Evolutionary conservation across 768 basidiomycete genomes (phyloP).

Genomic region (Macrolepiota fuliginosa): DNA sequence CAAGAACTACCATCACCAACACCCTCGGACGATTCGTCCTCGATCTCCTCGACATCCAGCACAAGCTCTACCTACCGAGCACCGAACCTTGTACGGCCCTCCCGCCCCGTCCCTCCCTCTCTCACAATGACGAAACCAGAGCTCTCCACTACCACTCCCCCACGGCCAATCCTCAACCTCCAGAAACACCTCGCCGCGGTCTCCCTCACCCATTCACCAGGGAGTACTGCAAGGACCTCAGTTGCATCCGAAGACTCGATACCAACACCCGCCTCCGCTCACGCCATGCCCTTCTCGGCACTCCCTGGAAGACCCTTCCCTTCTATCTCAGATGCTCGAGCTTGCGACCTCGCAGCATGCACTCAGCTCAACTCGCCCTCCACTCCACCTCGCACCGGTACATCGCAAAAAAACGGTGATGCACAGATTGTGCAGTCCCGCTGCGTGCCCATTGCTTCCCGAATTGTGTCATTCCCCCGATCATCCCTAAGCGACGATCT

Average conservation of each 20-base stretch:
- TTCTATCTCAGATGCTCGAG: conserved; percentile 9
- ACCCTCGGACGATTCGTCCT: conserved; percentile 10
- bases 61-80: conserved; percentile 23
- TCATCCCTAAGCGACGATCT: conserved; percentile 6
- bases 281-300: conserved; percentile 31
- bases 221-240: conserved; percentile 30
- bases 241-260: conserved; percentile 46
- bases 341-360: conserved; percentile 12
- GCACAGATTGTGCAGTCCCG: background rate
- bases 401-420: background rate
- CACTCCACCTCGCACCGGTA: background rate
- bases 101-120: conserved; percentile 44
- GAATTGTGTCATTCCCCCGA: conserved; percentile 1
- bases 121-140: conserved; percentile 47
- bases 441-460: conserved; percentile 2
- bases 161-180: conserved; percentile 30
- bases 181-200: conserved; percentile 30
- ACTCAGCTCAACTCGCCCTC: background rate
- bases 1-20: conserved; percentile 4
- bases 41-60: conserved; percentile 20
- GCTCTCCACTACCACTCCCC: conserved; percentile 24
- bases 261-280: conserved; percentile 45
- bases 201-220: conserved; percentile 22
- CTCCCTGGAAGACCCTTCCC: conserved; percentile 13
- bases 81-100: conserved; percentile 39